Evolutionary conservation across 495 filamentous ascomycete species (phyloP).

Genomic region (Hypoxylon perforatum): DNA sequence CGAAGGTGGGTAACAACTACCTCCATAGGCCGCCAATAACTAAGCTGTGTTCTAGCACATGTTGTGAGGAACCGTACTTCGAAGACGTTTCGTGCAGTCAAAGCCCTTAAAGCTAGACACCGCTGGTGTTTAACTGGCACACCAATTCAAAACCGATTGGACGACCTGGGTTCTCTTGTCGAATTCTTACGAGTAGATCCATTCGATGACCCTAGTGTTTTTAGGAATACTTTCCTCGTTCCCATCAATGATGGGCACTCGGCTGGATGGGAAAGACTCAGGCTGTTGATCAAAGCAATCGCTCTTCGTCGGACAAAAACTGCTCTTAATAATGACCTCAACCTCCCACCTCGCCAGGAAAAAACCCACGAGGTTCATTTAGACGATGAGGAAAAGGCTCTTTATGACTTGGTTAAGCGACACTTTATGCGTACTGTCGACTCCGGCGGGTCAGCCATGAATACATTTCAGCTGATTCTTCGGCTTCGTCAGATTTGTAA

Average conservation of each 20-base stretch:
- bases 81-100: constrained; percentile 43
- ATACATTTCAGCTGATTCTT: constrained; percentile 28
- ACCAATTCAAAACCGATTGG: constrained; percentile 62
- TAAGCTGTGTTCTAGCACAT: constrained; percentile 37
- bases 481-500: constrained; percentile 35
- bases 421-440: constrained; percentile 10
- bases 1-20: constrained; percentile 49
- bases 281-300: constrained; percentile 44
- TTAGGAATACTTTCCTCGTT: constrained; percentile 29
- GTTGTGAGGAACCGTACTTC: constrained; percentile 49
- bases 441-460: constrained; percentile 13
- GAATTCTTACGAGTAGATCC: constrained; percentile 56
- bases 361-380: constrained; percentile 16
- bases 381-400: constrained; percentile 4
- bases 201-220: constrained; percentile 44
- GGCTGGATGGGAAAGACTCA: constrained; percentile 13
- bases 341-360: constrained; percentile 44
- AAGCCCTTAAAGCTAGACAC: constrained; percentile 42
- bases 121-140: constrained; percentile 64
- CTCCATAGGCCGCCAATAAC: not conserved
- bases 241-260: not conserved
- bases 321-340: constrained; percentile 37
- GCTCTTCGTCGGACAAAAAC: constrained; percentile 48
- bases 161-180: constrained; percentile 61
- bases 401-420: constrained; percentile 15